These are phyloP conservation scores for Plasmodium gonderi DNA, from an alignment of 169 alveolate species.

Conservation along the genomic window DNA sequence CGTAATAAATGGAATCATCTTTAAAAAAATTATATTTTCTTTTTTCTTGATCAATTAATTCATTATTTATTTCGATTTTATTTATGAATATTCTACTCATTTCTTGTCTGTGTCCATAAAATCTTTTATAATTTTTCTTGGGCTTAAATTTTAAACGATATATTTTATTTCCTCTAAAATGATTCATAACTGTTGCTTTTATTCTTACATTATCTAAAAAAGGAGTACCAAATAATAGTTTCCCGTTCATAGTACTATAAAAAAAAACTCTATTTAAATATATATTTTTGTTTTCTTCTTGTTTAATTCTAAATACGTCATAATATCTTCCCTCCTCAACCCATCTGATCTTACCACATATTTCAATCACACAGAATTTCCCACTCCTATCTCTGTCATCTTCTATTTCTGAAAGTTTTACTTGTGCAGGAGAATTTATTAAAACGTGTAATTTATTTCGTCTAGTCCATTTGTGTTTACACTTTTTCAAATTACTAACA, in stretches of 20 bases:
- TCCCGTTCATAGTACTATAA: conserved; percentile 83
- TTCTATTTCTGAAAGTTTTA: conserved; percentile 77
- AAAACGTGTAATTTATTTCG: conserved; percentile 29
- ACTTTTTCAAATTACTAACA: background rate
- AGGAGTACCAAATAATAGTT: conserved; percentile 84
- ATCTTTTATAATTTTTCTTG: conserved; percentile 85
- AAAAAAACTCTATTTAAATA: conserved; percentile 83
- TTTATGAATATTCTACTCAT: conserved; percentile 82
- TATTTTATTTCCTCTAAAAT: conserved; percentile 88
- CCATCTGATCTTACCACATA: conserved; percentile 87
- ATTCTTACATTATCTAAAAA: conserved; percentile 86
- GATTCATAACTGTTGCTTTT: conserved; percentile 82
- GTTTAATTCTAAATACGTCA: conserved; percentile 87
- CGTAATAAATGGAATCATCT: conserved; percentile 52
- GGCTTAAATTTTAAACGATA: conserved; percentile 83
- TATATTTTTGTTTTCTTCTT: conserved; percentile 83
- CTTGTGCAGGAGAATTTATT: conserved; percentile 86
- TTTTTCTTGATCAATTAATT: conserved; percentile 19
- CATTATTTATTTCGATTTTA: conserved; percentile 65
- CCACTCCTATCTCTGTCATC: conserved; percentile 89
- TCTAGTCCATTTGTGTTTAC: background rate
- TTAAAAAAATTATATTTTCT: conserved; percentile 69
- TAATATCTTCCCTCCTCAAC: conserved; percentile 88
- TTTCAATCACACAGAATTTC: conserved; percentile 82
- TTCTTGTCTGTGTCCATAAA: conserved; percentile 85